Percentiles rank a stretch among this genome's conserved stretches.
These are phyloP conservation scores for Geotrichum candidum DNA, from an alignment of 1,139 yeast species.

Conservation along the genomic window DNA sequence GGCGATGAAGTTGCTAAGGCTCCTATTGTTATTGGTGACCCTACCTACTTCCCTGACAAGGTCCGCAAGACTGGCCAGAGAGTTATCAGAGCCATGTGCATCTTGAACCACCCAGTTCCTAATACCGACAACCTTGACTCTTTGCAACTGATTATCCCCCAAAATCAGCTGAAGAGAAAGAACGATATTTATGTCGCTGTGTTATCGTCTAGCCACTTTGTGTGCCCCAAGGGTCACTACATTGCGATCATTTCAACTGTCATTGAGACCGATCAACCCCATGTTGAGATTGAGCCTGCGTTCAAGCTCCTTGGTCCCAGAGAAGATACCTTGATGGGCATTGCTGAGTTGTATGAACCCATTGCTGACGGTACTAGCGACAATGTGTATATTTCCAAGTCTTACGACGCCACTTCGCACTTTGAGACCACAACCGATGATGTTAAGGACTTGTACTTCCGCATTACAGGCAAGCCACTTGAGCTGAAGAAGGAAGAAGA, in stretches of 20 bases:
- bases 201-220: slow-evolving; percentile 84
- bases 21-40: slow-evolving; percentile 93
- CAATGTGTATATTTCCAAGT: slow-evolving; percentile 74
- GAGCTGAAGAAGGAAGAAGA: slow-evolving; percentile 75
- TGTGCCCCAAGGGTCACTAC: slow-evolving; percentile 82
- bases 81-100: slow-evolving; percentile 92
- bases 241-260: slow-evolving; percentile 92
- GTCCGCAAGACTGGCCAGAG: slow-evolving; percentile 79
- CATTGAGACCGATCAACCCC: slow-evolving; percentile 91
- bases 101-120: slow-evolving; percentile 84
- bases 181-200: slow-evolving; percentile 93
- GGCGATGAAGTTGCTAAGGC: slow-evolving; percentile 91
- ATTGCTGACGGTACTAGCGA: slow-evolving; percentile 72
- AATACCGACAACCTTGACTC: slow-evolving; percentile 81
- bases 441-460: slow-evolving; percentile 84
- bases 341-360: slow-evolving; percentile 89
- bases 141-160: slow-evolving; percentile 90
- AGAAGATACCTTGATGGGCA: slow-evolving; percentile 89
- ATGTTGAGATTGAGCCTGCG: slow-evolving; percentile 88
- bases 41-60: slow-evolving; percentile 92
- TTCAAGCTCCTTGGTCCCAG: slow-evolving; percentile 77
- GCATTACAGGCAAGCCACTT: slow-evolving; percentile 89
- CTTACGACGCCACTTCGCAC: slow-evolving; percentile 92
- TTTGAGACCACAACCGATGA: slow-evolving; percentile 96
- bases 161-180: slow-evolving; percentile 88